These are phyloP conservation scores for Saccharum spontaneum DNA, from an alignment of 176 grass and related monocot species.

Conservation along the genomic window DNA sequence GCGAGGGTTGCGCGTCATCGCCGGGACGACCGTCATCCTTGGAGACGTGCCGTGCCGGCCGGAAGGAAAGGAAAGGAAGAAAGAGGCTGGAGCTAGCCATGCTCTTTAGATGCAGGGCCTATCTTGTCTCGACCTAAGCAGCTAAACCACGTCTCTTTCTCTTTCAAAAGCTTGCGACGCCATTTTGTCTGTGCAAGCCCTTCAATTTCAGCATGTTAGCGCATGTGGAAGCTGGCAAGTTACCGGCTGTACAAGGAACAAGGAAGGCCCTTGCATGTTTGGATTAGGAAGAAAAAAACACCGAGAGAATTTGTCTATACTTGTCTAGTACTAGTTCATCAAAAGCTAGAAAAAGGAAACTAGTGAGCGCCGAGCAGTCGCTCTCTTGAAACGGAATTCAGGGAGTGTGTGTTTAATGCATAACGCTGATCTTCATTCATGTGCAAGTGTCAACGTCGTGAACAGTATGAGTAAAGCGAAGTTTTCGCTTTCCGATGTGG, in stretches of 20 bases:
- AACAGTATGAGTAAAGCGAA: background rate
- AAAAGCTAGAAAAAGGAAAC: background rate
- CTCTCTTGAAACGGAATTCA: background rate
- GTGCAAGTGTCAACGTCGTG: constrained; percentile 6
- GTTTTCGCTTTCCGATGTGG: constrained; percentile 16
- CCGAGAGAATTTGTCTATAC: background rate
- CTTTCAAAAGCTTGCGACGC: too few relatives aligned
- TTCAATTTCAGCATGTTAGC: background rate
- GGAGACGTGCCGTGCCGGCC: background rate
- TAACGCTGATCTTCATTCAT: background rate
- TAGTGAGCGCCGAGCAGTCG: background rate
- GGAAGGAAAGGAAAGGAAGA: background rate
- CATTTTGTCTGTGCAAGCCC: background rate
- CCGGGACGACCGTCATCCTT: constrained; percentile 1
- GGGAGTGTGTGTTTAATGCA: background rate
- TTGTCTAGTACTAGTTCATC: background rate
- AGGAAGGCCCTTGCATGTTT: background rate
- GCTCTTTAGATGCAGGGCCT: background rate
- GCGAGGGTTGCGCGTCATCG: constrained; percentile 17
- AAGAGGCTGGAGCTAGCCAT: background rate
- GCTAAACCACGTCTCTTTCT: background rate
- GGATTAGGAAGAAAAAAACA: background rate
- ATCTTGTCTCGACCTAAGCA: background rate
- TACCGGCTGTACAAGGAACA: background rate
- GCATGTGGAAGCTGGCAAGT: background rate